These are phyloP conservation scores for Sequoia sempervirens DNA, from an alignment of 75 land plant species.

Conservation along the genomic window DNA sequence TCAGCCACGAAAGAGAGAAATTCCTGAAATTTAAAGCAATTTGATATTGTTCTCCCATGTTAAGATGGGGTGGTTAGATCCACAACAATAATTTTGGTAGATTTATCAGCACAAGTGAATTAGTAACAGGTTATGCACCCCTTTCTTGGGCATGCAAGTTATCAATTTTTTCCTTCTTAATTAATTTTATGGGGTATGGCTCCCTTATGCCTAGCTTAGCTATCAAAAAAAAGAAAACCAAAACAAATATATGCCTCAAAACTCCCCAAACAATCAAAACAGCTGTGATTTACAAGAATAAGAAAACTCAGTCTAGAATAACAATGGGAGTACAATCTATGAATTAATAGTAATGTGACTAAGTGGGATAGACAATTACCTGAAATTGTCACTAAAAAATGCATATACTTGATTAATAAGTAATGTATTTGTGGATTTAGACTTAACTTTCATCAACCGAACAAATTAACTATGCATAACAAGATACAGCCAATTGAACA, in stretches of 20 bases:
- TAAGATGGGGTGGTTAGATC: no score
- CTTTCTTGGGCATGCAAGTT: no score
- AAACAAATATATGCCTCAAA: not conserved
- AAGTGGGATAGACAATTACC: not conserved
- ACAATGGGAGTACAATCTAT: not conserved
- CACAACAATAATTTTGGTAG: no score
- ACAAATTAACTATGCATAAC: not conserved
- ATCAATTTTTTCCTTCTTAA: no score
- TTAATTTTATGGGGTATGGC: no score
- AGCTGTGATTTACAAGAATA: not conserved
- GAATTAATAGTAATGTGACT: not conserved
- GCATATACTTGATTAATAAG: not conserved
- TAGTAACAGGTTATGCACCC: no score
- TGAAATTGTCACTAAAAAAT: not conserved
- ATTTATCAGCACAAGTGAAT: no score
- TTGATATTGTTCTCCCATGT: no score
- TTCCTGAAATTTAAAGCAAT: no score
- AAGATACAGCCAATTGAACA: not conserved
- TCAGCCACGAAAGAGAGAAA: no score
- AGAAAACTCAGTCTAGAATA: not conserved
- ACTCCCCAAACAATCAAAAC: not conserved
- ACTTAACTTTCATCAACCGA: not conserved
- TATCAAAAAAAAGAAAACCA: no score
- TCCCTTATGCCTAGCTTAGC: no score
- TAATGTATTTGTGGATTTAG: not conserved